phyloP scores from a whole-genome alignment of 306 rosid species.

The Begonia loranthoides region DNA sequence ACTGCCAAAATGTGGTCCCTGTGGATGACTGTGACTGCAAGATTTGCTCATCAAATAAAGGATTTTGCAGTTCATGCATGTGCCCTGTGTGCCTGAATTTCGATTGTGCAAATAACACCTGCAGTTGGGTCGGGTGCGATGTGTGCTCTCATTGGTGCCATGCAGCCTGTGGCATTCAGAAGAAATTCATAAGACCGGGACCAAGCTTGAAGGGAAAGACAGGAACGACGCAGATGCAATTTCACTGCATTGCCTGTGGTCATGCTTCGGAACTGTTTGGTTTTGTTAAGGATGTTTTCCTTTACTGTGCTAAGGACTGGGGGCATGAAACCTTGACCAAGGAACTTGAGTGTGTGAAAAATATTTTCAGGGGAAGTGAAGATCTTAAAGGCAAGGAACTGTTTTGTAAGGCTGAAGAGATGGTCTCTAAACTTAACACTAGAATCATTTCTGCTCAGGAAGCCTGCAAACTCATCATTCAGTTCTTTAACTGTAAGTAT shows the following conservation, averaged over 20 bases:
- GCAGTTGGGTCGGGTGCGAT: constrained; percentile 98
- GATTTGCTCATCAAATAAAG: constrained; percentile 68
- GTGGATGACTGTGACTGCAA: constrained; percentile 97
- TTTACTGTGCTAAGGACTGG: constrained; percentile 91
- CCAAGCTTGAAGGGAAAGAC: constrained; percentile 89
- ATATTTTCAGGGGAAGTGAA: constrained; percentile 73
- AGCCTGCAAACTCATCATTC: constrained; percentile 71
- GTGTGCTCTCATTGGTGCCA: constrained; percentile 98
- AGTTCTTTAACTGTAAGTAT: constrained; percentile 78
- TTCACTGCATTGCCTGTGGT: constrained; percentile 83
- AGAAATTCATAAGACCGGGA: constrained; percentile 72
- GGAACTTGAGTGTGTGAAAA: constrained; percentile 86
- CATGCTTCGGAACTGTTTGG: constrained; percentile 97
- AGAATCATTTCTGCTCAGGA: constrained; percentile 64
- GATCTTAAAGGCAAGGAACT: constrained; percentile 86
- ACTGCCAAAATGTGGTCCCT: constrained; percentile 65
- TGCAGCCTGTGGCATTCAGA: constrained; percentile 84
- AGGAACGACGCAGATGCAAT: constrained; percentile 84
- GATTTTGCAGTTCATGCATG: constrained; percentile 93
- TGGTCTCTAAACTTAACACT: constrained; percentile 51
- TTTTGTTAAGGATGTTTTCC: constrained; percentile 88
- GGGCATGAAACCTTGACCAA: constrained; percentile 70
- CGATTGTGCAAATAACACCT: constrained; percentile 84
- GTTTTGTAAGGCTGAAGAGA: constrained; percentile 53
- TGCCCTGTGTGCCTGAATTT: constrained; percentile 94